A percentile compares a stretch with the other conserved stretches of the same genome.
These are phyloP conservation scores for Lathyrus tuberosus DNA, from an alignment of 306 rosid genomes.

Conservation along the genomic window DNA sequence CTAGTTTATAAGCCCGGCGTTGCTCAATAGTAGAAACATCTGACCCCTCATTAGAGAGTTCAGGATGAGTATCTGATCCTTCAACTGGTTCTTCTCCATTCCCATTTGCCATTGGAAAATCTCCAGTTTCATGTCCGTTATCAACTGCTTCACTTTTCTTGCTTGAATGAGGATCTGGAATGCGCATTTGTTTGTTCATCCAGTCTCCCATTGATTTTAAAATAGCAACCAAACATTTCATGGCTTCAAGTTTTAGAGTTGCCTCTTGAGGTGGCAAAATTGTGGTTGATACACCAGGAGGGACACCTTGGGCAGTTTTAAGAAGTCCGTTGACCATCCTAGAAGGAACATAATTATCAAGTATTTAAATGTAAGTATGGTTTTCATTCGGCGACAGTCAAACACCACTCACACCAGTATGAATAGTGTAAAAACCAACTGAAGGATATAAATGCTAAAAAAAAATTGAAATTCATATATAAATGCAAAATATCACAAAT, in stretches of 20 bases:
- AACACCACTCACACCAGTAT: constrained; percentile 22
- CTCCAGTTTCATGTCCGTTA: constrained; percentile 60
- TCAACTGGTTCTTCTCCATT: constrained; percentile 78
- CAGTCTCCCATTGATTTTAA: constrained; percentile 92
- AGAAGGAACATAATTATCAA: constrained; percentile 40
- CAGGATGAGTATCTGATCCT: constrained; percentile 86
- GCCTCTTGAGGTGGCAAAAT: constrained; percentile 93
- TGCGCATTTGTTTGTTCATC: constrained; percentile 94
- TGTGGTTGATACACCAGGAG: constrained; percentile 89
- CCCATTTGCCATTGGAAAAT: constrained; percentile 73
- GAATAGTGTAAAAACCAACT: constrained; percentile 15
- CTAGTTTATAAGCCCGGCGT: constrained; percentile 97
- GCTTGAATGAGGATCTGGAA: constrained; percentile 81
- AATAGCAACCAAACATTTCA: constrained; percentile 91
- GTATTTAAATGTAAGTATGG: constrained; percentile 26
- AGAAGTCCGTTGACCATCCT: constrained; percentile 99
- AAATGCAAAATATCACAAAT: constrained; percentile 16
- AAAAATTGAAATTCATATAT: constrained; percentile 37
- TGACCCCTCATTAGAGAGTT: constrained; percentile 74
- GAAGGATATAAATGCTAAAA: constrained; percentile 29
- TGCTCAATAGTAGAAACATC: constrained; percentile 88
- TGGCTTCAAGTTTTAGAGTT: constrained; percentile 88
- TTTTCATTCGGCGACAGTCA: constrained; percentile 28
- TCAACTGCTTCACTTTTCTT: constrained; percentile 69
- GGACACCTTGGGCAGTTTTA: constrained; percentile 97